Evolutionary conservation across 1,284 basidiomycete species (phyloP).

Genomic region (Melampsora occidentalis): DNA sequence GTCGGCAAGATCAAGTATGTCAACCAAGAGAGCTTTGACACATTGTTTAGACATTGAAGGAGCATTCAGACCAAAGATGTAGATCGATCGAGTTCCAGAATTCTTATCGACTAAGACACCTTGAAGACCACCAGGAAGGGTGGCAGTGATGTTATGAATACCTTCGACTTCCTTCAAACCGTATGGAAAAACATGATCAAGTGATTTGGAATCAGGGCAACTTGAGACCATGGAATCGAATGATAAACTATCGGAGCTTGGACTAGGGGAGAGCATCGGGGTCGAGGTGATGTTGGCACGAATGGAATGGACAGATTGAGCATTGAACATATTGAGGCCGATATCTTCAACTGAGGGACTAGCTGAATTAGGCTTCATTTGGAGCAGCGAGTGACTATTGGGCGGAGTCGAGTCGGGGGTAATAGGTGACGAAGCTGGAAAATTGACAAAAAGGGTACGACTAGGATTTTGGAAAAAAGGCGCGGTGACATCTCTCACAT

Average conservation of each 20-base stretch:
- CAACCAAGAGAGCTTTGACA: constrained; percentile 17
- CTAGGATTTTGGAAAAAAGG: constrained; percentile 22
- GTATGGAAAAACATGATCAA: constrained; percentile 25
- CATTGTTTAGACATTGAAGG: background rate
- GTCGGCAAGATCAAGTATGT: constrained; percentile 33
- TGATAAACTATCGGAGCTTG: constrained; percentile 32
- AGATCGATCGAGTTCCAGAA: constrained; percentile 27
- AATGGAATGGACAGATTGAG: constrained; percentile 2
- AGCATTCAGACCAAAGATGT: constrained; percentile 28
- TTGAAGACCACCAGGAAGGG: constrained; percentile 24
- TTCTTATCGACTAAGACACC: constrained; percentile 31
- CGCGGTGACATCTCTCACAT: constrained; percentile 45
- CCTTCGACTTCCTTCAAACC: constrained; percentile 32
- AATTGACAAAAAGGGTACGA: constrained; percentile 40
- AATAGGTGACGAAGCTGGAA: constrained; percentile 38
- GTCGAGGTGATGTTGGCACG: constrained; percentile 15
- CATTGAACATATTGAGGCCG: background rate
- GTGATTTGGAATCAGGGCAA: background rate
- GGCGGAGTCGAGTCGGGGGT: constrained; percentile 27
- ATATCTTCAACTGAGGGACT: background rate
- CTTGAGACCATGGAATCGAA: background rate
- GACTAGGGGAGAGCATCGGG: constrained; percentile 27
- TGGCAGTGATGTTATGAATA: constrained; percentile 31
- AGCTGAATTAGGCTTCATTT: background rate
- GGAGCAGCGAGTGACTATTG: constrained; percentile 12